These are phyloP conservation scores for Penicillium sp. DNA, from an alignment of 2,329 filamentous ascomycete genomes.

Conservation along the genomic window DNA sequence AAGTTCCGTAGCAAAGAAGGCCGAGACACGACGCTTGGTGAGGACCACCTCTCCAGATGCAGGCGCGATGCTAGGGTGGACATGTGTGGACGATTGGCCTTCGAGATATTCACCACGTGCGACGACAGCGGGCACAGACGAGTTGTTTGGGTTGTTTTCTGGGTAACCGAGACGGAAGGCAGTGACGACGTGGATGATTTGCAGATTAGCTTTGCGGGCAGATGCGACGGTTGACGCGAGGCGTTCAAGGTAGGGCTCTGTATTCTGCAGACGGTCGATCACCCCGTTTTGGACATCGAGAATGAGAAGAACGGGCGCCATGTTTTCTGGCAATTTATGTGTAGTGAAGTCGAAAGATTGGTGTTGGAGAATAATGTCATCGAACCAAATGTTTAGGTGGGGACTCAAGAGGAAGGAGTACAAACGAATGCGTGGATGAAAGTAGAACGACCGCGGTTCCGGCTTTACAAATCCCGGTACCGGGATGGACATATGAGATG, in stretches of 20 bases:
- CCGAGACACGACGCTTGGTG: slow-evolving; percentile 39
- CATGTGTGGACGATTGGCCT: slow-evolving; percentile 20
- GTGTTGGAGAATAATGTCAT: not conserved
- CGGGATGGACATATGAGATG: not conserved
- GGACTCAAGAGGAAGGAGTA: no score
- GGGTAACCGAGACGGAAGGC: slow-evolving; percentile 34
- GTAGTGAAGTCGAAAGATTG: not conserved
- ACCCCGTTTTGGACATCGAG: slow-evolving; percentile 39
- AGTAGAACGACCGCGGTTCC: not conserved
- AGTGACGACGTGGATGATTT: slow-evolving; percentile 36
- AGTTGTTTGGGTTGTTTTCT: slow-evolving; percentile 31
- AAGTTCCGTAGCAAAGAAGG: slow-evolving; percentile 37
- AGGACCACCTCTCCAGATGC: slow-evolving; percentile 30
- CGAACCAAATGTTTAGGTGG: no score
- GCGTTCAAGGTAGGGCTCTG: slow-evolving; percentile 27
- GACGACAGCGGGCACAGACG: slow-evolving; percentile 17
- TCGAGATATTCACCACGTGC: slow-evolving; percentile 26
- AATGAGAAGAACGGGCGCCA: slow-evolving; percentile 34
- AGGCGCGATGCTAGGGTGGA: slow-evolving; percentile 23
- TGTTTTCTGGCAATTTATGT: not conserved
- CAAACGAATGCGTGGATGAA: no score
- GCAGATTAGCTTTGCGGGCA: slow-evolving; percentile 29
- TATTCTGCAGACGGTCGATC: slow-evolving; percentile 22
- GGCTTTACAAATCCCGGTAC: slow-evolving; percentile 4
- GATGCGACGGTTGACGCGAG: slow-evolving; percentile 18